A percentile compares a stretch with the other conserved stretches of the same genome.
phyloP scores from a whole-genome alignment of 1,284 basidiomycete species.

The Inonotus hispidus region DNA sequence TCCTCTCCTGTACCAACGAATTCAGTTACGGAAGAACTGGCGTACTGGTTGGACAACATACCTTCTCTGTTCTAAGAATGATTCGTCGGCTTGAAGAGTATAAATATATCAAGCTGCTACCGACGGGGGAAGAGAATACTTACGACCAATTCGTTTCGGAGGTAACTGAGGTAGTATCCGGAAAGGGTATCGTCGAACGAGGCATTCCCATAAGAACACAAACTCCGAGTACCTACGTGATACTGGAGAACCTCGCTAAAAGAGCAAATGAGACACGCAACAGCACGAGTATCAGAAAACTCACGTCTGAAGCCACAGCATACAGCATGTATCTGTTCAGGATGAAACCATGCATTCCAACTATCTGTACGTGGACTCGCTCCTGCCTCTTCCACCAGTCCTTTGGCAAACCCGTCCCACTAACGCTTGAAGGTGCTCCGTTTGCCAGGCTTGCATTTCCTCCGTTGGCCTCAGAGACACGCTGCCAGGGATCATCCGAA shows the following conservation, averaged over 20 bases:
- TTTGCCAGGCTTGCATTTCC: slow-evolving; percentile 29
- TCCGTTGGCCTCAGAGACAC: slow-evolving; percentile 22
- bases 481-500: slow-evolving; percentile 71
- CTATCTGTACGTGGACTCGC: slow-evolving; percentile 59
- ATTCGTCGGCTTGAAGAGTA: slow-evolving; percentile 61
- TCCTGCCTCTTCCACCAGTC: slow-evolving; percentile 87
- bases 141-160: slow-evolving; percentile 86
- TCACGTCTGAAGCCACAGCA: slow-evolving; percentile 72
- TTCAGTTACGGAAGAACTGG: neutral
- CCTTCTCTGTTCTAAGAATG: slow-evolving; percentile 86
- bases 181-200: slow-evolving; percentile 82
- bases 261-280: slow-evolving; percentile 9
- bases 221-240: slow-evolving; percentile 86
- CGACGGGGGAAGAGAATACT: slow-evolving; percentile 30
- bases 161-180: slow-evolving; percentile 84
- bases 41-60: slow-evolving; percentile 26
- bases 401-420: slow-evolving; percentile 64
- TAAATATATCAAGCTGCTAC: slow-evolving; percentile 4
- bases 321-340: slow-evolving; percentile 81
- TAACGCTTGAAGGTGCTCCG: slow-evolving; percentile 50
- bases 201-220: slow-evolving; percentile 79
- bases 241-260: slow-evolving; percentile 58
- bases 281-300: slow-evolving; percentile 26
- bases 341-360: slow-evolving; percentile 86
- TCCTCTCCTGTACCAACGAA: slow-evolving; percentile 52